A percentile compares a stretch with the other conserved stretches of the same genome.
phyloP scores from a whole-genome alignment of 2,329 filamentous ascomycete genomes.

The Furcasterigmium furcatum region DNA sequence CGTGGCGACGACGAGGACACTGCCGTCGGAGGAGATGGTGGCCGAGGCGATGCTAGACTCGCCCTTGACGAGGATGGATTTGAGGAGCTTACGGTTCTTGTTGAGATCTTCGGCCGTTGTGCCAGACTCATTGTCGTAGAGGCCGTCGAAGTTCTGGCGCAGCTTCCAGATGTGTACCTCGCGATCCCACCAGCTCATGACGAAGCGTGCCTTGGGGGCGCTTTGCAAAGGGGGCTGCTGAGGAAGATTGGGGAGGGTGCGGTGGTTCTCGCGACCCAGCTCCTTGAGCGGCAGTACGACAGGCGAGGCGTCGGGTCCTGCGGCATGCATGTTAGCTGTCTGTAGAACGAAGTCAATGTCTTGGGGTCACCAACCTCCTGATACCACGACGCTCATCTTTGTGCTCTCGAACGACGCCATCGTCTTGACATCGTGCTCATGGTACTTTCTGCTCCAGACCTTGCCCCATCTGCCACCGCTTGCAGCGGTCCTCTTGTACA shows the following conservation, averaged over 20 bases:
- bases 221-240: conserved; percentile 73
- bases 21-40: conserved; percentile 67
- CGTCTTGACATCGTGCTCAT: conserved; percentile 92
- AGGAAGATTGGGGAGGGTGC: conserved; percentile 78
- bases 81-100: conserved; percentile 62
- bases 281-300: conserved; percentile 73
- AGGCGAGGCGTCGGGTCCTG: conserved; percentile 82
- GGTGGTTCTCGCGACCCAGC: conserved; percentile 78
- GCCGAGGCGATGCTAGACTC: conserved; percentile 82
- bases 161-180: conserved; percentile 80
- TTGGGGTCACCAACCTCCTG: conserved; percentile 68
- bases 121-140: conserved; percentile 37
- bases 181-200: conserved; percentile 90
- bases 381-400: conserved; percentile 81
- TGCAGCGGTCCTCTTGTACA: conserved; percentile 68
- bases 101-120: conserved; percentile 38
- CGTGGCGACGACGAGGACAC: conserved; percentile 74
- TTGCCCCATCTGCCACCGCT: conserved; percentile 74
- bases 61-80: conserved; percentile 65
- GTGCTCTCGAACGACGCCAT: conserved; percentile 87
- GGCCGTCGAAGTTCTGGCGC: conserved; percentile 39
- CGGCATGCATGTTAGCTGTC: conserved; percentile 22
- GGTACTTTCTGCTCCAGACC: conserved; percentile 80
- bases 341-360: neutral
- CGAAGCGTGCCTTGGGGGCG: conserved; percentile 67